A percentile compares a stretch with the other conserved stretches of the same genome.
These are phyloP conservation scores for Suillus lakei DNA, from an alignment of 768 basidiomycete species.

Conservation along the genomic window DNA sequence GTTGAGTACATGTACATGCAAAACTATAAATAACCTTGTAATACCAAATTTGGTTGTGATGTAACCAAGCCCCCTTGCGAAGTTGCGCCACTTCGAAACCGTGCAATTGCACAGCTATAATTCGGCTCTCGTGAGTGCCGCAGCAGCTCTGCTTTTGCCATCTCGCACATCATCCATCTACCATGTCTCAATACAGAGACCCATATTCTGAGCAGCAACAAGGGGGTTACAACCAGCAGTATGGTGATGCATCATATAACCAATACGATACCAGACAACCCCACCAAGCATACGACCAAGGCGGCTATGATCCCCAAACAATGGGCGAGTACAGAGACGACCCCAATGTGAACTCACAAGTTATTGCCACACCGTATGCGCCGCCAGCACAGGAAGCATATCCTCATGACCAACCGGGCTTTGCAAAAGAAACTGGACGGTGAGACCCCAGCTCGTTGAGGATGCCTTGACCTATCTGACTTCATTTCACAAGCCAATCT, in stretches of 20 bases:
- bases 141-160: not conserved
- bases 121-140: not conserved
- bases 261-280: conserved; percentile 50
- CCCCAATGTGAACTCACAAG: conserved; percentile 25
- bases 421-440: conserved; percentile 28
- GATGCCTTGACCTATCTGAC: conserved; percentile 13
- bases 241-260: conserved; percentile 46
- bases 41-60: not conserved
- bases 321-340: conserved; percentile 44
- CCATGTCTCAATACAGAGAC: conserved; percentile 58
- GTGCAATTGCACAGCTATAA: conserved; percentile 8
- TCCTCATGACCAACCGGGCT: conserved; percentile 48
- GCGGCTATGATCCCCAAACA: conserved; percentile 36
- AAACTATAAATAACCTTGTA: not conserved
- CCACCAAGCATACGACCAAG: conserved; percentile 59
- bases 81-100: conserved; percentile 1
- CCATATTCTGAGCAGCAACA: conserved; percentile 48
- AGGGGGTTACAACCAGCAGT: conserved; percentile 35
- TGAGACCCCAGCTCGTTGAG: not conserved
- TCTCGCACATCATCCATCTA: conserved; percentile 2
- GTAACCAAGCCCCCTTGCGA: too few species aligned
- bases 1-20: not conserved
- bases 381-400: conserved; percentile 35
- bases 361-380: conserved; percentile 11
- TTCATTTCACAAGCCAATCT: conserved; percentile 19